These are phyloP conservation scores for Plasmodium blacklocki DNA, from an alignment of 169 alveolate species.

Conservation along the genomic window DNA sequence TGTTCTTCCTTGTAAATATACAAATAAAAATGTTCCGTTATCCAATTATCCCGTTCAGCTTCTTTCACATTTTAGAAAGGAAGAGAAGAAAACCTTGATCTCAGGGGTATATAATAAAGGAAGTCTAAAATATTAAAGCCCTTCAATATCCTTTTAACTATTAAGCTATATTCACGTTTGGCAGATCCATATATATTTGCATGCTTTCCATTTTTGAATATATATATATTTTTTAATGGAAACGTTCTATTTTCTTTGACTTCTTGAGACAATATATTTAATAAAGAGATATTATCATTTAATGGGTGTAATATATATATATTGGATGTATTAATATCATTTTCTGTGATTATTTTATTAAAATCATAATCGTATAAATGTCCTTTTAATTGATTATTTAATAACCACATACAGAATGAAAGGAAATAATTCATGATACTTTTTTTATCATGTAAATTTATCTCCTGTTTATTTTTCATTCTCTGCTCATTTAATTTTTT, in stretches of 20 bases:
- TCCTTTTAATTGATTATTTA: constrained; percentile 72
- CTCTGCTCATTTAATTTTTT: constrained; percentile 60
- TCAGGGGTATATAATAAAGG: constrained; percentile 57
- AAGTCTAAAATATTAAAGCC: constrained; percentile 57
- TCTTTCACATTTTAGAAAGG: constrained; percentile 1
- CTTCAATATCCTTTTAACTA: constrained; percentile 61
- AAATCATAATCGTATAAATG: constrained; percentile 64
- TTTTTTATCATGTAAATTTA: constrained; percentile 46
- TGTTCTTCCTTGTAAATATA: no score
- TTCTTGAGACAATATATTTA: constrained; percentile 44
- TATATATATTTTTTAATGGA: constrained; percentile 49
- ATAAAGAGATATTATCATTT: constrained; percentile 56
- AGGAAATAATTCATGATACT: constrained; percentile 33
- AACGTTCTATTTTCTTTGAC: constrained; percentile 47
- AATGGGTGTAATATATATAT: constrained; percentile 56
- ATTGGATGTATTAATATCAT: constrained; percentile 63
- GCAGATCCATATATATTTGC: constrained; percentile 63
- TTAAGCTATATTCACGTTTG: constrained; percentile 28
- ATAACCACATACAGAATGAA: constrained; percentile 70
- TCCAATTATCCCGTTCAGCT: neutral
- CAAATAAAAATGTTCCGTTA: no score
- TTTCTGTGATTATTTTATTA: constrained; percentile 49
- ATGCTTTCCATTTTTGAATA: constrained; percentile 69
- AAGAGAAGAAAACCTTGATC: constrained; percentile 46
- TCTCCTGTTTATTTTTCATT: constrained; percentile 1